Percentiles rank a stretch among this genome's conserved stretches.
phyloP scores from a whole-genome alignment of 2,329 filamentous ascomycete genomes.

The Ceratocystis huliohia region DNA sequence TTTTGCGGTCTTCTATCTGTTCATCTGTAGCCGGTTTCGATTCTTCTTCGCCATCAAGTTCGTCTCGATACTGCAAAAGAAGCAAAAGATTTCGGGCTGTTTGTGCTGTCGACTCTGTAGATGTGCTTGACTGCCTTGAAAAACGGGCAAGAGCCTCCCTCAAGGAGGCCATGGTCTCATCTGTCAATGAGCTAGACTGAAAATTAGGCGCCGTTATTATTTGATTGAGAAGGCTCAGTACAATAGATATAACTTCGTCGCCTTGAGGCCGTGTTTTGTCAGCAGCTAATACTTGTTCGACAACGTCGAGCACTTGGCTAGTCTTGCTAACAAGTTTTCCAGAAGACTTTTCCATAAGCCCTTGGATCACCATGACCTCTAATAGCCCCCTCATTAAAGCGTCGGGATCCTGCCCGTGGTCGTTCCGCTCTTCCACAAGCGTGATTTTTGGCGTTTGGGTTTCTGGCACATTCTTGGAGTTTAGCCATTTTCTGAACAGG shows the following conservation, averaged over 20 bases:
- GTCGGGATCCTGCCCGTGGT: slow-evolving; percentile 14
- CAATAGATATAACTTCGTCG: slow-evolving; percentile 40
- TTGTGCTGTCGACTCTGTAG: slow-evolving; percentile 15
- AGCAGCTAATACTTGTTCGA: slow-evolving; percentile 45
- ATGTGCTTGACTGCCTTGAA: slow-evolving; percentile 23
- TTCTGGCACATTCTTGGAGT: slow-evolving; percentile 22
- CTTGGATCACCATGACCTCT: slow-evolving; percentile 50
- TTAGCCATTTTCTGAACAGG: slow-evolving; percentile 47
- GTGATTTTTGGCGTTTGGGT: slow-evolving; percentile 24
- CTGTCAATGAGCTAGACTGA: slow-evolving; percentile 35
- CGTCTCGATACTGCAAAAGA: slow-evolving; percentile 43
- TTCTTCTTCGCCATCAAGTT: slow-evolving; percentile 36
- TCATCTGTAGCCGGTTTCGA: slow-evolving; percentile 33
- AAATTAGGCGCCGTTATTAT: slow-evolving; percentile 47
- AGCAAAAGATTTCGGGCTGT: slow-evolving; percentile 46
- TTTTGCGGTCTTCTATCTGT: slow-evolving; percentile 47
- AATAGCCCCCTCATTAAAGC: slow-evolving; percentile 39
- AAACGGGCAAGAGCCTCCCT: slow-evolving; percentile 38
- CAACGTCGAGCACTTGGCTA: slow-evolving; percentile 50
- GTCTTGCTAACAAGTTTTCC: slow-evolving; percentile 52
- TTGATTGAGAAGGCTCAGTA: slow-evolving; percentile 49
- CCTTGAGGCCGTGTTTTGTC: slow-evolving; percentile 32
- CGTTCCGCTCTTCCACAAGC: slow-evolving; percentile 26
- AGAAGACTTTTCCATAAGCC: slow-evolving; percentile 49
- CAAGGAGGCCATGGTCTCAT: slow-evolving; percentile 33